Evolutionary conservation across 331 rosid species (phyloP), one percentile per base, ranked within the genome.

Genomic region (Erythrophleum ivorense): DNA sequence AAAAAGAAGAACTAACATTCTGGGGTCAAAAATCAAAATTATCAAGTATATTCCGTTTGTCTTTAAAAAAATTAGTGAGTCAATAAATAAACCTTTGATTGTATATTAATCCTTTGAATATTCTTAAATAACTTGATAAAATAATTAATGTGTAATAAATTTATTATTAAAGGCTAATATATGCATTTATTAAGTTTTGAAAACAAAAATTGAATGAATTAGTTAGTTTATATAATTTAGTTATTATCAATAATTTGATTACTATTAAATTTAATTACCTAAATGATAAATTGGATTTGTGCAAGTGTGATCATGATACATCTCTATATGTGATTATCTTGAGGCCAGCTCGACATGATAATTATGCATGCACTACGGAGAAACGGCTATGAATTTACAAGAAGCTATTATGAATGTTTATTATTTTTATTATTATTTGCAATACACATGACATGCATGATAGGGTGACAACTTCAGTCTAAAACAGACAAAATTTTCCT

Each of bases 261-360:
- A 18, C 31, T 55, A 55, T 55, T 55, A 48, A 70, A 46, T 75
- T 55, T 79, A 83, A 73, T 70, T 71, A 78, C 49, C 52, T 60
- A 40, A 50, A 70, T 48, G n/a, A 12, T 19, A 78, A 78, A 68
- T 82, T 74, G 80, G 85, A 82, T 81, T 72, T 58, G 18, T 60
- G 62, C 81, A 62, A 74, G 78, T 24, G 31, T 73, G 80, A 74
- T 55, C 31, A 55, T 55, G 62, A 55, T 18, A 6, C 62, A 65
- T 71, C 76, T 84, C 65, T 77, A 81, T 78, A 62, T 29, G 45
- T 63, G 73, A 73, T 71, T 81, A 75, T 57, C 43, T 70, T 57
- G 46, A 16, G 36, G 63, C 70, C 64, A 63, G 0, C 65, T 55
- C 89, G 80, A 76, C 21, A 80, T 79, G 57, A 86, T 79, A 41